Evolutionary conservation across 192 early-diverging fungal species (phyloP).

Genomic region (Diversispora epigaea): DNA sequence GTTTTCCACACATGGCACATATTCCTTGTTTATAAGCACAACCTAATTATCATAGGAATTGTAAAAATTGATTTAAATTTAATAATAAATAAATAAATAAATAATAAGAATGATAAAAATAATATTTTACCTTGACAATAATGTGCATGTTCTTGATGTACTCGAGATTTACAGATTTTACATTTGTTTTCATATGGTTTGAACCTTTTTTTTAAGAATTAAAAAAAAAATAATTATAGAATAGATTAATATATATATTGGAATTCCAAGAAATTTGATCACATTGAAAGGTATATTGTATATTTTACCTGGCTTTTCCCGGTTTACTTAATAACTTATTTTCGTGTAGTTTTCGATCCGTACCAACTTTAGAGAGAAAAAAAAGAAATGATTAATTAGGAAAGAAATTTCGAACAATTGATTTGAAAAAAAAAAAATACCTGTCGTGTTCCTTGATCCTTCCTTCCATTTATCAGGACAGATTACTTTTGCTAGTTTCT

Average conservation of each 20-base stretch:
- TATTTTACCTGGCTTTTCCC: constrained; percentile 48
- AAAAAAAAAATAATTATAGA: background rate
- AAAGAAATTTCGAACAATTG: background rate
- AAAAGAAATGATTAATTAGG: background rate
- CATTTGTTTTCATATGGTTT: constrained; percentile 61
- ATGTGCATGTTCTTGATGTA: constrained; percentile 60
- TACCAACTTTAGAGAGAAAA: constrained; percentile 17
- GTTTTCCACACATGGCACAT: constrained; percentile 62
- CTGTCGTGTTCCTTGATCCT: constrained; percentile 54
- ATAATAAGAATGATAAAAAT: background rate
- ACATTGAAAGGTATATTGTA: background rate
- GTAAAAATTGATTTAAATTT: too few species aligned
- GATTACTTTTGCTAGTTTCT: constrained; percentile 59
- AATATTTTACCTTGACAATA: constrained; percentile 61
- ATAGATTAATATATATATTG: background rate
- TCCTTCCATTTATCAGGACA: constrained; percentile 68
- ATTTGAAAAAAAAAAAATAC: constrained; percentile 31
- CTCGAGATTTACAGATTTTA: constrained; percentile 57
- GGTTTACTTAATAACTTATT: constrained; percentile 60
- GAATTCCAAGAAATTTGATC: background rate
- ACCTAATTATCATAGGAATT: constrained; percentile 24
- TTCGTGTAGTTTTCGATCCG: constrained; percentile 57
- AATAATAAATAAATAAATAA: constrained; percentile 8
- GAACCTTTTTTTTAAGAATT: constrained; percentile 44
- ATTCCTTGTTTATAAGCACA: constrained; percentile 65